Base-by-base conservation (phyloP, 129 eudicot genomes). In the Sambucus nigra region DNA sequence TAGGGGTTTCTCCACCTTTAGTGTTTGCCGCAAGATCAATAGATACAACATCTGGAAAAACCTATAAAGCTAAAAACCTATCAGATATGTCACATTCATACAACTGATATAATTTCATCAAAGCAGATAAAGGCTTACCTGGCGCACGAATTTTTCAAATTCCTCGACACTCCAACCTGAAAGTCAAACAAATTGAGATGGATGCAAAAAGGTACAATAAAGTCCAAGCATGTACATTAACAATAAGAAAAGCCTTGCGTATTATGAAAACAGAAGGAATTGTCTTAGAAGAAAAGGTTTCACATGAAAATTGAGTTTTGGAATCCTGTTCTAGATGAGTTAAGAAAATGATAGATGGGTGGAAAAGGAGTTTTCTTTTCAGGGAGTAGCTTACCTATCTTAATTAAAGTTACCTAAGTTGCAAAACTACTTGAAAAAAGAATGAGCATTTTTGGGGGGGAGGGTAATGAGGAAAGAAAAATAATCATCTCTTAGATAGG, bases 121-220 rank as follows among this genome's bases (percentile, higher is more conserved):
- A 48, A 55, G 14, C 28, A 56, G 32, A 5, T 27, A 49, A 35
- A 25, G 15, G 59, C 32, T 38, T 76, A 88, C 97, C 97, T 80
- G 87, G 16, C 78, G 78, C 21, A 84, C 82, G 67, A 75, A 39
- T 42, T 60, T 69, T 38, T 60, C 70, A 60, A 88, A 88, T 51
- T 88, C 97, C 27, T 73, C 84, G 26, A 74, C 79, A 66, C 72
- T 75, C 97, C 97, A 88, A 32, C 82, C 96, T 88, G 68, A 53
- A 53, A 8, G n/a, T 20, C 38, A 56, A 60, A 68, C 44, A 35
- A 65, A 61, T 15, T 25, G 40, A 51, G 47, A 63, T n/a, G n/a
- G 42, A 7, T 35, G 42, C 1, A 35, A 2, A n/a, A 26, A 57
- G 33, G 35, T 63, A 29, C 29, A 73, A 21, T 18, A 46, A 45